Evolutionary conservation across 2,329 filamentous ascomycete species (phyloP), one percentile per base, ranked within the genome.

Genomic region (Aspergillus ustus): DNA sequence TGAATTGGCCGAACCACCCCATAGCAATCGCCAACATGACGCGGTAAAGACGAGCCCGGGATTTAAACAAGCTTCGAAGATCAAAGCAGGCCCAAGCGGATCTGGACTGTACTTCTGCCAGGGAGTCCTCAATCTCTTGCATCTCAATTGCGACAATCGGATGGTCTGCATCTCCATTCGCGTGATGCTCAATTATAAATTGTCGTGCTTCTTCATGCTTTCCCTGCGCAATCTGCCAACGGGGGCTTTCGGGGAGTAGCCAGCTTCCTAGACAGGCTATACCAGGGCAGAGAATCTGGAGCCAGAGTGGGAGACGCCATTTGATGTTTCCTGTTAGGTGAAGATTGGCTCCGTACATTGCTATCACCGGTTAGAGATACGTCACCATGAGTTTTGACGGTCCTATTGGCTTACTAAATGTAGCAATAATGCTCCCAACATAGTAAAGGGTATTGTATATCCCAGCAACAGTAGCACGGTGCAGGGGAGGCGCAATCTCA

Each of bases 51-150:
- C 52, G 52, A 43, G 52, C 52, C 4, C 52, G 52, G 46, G 52
- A 56, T n/a, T 56, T 56, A 37, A 56, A 56, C 52, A 56, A 22
- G 52, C 52, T 56, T 31, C 52, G 52, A 6, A 56, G 34, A n/a
- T 56, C 52, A 31, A 56, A 56, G 40, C 52, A 56, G 15, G 40
- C 52, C 52, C 52, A 56, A 3, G 29, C 45, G 3, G 52, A 56
- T n/a, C 52, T 19, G 13, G 19, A 25, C 2, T 40, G 52, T 17
- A 56, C 40, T 19, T 56, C 52, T 19, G n/a, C 52, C 15, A 56
- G 40, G 7, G 52, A 56, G 19, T 46, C 52, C 15, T 56, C 37
- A n/a, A 56, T 56, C n/a, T 56, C 52, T 37, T 56, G 52, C 52
- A 56, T 56, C 19, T 56, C 52, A n/a, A 56, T 46, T 6, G 37